Evolutionary conservation across 495 filamentous ascomycete genomes (phyloP), one percentile per base, ranked within the genome.

Genomic region (Sphaerosporella brunnea): DNA sequence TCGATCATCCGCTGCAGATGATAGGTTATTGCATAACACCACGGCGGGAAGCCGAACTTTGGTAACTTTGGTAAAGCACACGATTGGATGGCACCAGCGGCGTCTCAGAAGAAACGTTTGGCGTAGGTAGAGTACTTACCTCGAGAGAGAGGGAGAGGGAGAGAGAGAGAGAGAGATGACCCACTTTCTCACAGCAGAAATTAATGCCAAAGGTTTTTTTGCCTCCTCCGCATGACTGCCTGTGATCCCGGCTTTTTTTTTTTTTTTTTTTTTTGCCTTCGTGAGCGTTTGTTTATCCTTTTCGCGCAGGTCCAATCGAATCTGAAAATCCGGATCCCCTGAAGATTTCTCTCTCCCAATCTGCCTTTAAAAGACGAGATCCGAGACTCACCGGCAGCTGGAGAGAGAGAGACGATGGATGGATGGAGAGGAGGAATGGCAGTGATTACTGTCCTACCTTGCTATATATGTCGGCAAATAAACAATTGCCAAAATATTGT

Each of bases 1-100:
- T 43, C 40, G 40, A 43, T 43, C 40, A 43, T 11, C 40, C 40
- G 40, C 40, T 43, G 40, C 40, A 43, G 23, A 43, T 26, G 40
- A 43, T 43, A 43, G 40, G 40, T 40, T 40, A 20, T 20, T 11
- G 9, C 7, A 19, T 11, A 25, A 11, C 40, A 43, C 20, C 23
- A 43, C 13, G 10, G 40, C 23, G 23, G 10, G 24, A 26, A 25
- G 3, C 24, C 18, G 8, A 26, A 26, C 21, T 11, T n/a, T n/a
- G n/a, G n/a, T n/a, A n/a, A n/a, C n/a, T 43, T 43, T 43, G 40
- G 40, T 43, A 43, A 43, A 24, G 40, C 21, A 25, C 13, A 25
- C 3, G 26, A 25, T 43, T 25, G 40, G 35, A 37, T 37, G 5
- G 35, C 35, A 9, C 35, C 8, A 37, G n/a, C n/a, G n/a, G n/a